These are phyloP conservation scores for Boletus rubropictus DNA, from an alignment of 768 basidiomycete genomes.

Conservation along the genomic window DNA sequence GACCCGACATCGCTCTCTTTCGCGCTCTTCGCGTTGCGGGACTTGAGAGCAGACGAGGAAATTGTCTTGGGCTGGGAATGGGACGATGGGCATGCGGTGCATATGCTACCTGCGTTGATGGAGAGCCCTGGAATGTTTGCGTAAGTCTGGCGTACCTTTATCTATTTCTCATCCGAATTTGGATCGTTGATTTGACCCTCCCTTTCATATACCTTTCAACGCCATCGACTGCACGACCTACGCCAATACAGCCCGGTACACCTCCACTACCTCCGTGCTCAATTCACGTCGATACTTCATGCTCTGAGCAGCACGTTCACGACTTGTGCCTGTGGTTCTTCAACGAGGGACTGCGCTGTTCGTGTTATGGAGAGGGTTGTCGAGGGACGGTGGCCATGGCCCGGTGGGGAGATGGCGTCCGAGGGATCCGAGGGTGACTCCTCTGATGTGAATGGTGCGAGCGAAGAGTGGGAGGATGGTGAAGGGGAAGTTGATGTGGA, in stretches of 20 bases:
- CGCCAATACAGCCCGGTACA: constrained; percentile 38
- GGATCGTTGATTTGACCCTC: constrained; percentile 8
- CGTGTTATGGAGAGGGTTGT: constrained; percentile 63
- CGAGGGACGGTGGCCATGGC: constrained; percentile 33
- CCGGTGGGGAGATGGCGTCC: constrained; percentile 24
- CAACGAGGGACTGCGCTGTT: constrained; percentile 57
- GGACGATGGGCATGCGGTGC: constrained; percentile 88
- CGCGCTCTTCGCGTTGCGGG: constrained; percentile 72
- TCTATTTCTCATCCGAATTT: not conserved
- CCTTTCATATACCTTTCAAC: not conserved
- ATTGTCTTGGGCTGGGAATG: constrained; percentile 93
- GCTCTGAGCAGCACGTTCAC: constrained; percentile 66
- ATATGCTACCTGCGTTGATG: constrained; percentile 65
- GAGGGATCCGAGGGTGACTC: constrained; percentile 19
- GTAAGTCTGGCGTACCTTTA: constrained; percentile 35
- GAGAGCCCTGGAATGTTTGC: constrained; percentile 50
- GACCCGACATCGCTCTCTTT: constrained; percentile 50
- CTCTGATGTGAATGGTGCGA: constrained; percentile 11
- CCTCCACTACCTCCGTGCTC: constrained; percentile 49
- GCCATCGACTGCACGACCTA: not conserved
- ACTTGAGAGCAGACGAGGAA: constrained; percentile 76
- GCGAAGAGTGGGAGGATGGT: constrained; percentile 16
- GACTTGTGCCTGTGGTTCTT: constrained; percentile 67
- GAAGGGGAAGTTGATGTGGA: constrained; percentile 21
- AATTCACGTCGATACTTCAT: constrained; percentile 67